Percentiles rank a stretch among this genome's conserved stretches.
Evolutionary conservation across 2,329 filamentous ascomycete species (phyloP).

Genomic region (Monilinia vaccinii-corymbosi): DNA sequence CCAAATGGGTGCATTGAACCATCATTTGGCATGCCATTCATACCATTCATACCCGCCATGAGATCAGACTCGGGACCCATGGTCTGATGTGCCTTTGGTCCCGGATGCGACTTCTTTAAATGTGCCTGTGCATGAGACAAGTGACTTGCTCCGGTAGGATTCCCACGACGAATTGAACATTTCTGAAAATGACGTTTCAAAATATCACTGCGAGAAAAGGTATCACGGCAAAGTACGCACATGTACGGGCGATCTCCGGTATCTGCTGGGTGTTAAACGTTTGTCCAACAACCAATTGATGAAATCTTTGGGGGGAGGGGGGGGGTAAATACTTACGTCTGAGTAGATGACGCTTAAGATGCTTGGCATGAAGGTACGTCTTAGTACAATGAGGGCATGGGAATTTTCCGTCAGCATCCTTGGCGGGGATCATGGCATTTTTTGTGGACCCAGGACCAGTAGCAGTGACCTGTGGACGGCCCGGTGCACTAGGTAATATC

Average conservation of each 20-base stretch:
- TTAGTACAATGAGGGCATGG: constrained; percentile 97
- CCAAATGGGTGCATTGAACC: constrained; percentile 49
- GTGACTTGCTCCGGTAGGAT: constrained; percentile 90
- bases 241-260: constrained; percentile 97
- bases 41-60: constrained; percentile 20
- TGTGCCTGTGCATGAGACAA: constrained; percentile 87
- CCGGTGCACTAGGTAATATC: constrained; percentile 83
- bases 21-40: constrained; percentile 45
- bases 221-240: constrained; percentile 96
- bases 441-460: constrained; percentile 62
- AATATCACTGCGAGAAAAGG: constrained; percentile 95
- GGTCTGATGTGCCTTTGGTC: constrained; percentile 41
- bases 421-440: constrained; percentile 77
- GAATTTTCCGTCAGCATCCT: constrained; percentile 96
- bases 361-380: constrained; percentile 95
- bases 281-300: constrained; percentile 2
- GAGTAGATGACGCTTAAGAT: constrained; percentile 90
- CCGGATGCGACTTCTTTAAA: constrained; percentile 64
- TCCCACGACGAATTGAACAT: constrained; percentile 91
- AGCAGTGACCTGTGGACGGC: constrained; percentile 67
- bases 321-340: constrained; percentile 63
- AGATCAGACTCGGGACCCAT: constrained; percentile 50
- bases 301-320: too few species aligned
- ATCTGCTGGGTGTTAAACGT: constrained; percentile 46
- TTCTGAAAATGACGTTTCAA: constrained; percentile 99